Base-by-base conservation (phyloP, 768 basidiomycete genomes). In the Rhodotorula graminis region DNA sequence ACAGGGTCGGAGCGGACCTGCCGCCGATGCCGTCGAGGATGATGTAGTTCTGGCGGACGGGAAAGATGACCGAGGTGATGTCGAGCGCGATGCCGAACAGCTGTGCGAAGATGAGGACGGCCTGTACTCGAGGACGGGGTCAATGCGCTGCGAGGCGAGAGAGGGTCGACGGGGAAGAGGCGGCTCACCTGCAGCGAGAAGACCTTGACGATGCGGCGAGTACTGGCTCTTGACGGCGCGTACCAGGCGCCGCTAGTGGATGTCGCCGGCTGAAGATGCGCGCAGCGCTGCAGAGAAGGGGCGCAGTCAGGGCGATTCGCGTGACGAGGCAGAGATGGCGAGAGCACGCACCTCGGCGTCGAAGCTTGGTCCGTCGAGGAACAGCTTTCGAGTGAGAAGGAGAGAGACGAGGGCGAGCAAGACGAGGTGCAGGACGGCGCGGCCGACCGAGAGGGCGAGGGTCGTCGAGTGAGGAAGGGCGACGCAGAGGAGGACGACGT, bases 401-500 rank as follows among this genome's bases (percentile, higher is more conserved):
- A 61, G 44, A 33, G 27, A 61, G 19, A 25, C 31, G 55, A 44
- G 25, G 40, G 61, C 11, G 31, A 46, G 46, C 3, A 73, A 70
- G 33, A 44, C 44, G 62, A 70, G 14, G 55, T 70, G 69, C 1
- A 70, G 16, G 44, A 57, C 62, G 14, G 57, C 69, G 10, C 69
- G 69, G 21, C 57, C 44, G 16, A n/a, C 37, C 11, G 62, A 23
- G 29, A 74, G 2, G 0, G 21, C 62, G 7, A 49, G 27, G 7
- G 52, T 37, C 0, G 23, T 62, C 15, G 29, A 11, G 25, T 40
- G 11, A 2, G 60, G 2, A 2, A 49, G 3, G 16, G 33, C 10
- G 52, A 66, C 29, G 40, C 61, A 29, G 21, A 74, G 49, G 2
- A 74, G 42, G 9, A 25, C 33, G 65, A 74, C 55, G 52, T 70